Evolutionary conservation across 1,284 basidiomycete species (phyloP), one percentile per base, ranked within the genome.

Genomic region (Meira miltonrushii): DNA sequence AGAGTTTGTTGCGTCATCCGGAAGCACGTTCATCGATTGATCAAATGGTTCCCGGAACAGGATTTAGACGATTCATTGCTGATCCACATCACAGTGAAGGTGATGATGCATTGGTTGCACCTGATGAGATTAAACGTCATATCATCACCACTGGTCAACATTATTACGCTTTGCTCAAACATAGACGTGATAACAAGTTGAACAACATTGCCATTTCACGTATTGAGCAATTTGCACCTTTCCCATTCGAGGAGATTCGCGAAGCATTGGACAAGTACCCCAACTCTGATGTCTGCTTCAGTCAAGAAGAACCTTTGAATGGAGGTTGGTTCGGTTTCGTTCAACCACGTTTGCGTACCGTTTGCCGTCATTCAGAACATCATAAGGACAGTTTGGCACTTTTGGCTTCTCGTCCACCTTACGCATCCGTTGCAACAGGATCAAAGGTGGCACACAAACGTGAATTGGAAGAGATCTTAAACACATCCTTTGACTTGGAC

Each of bases 141-240:
- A 88, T 98, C 72, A 83, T 97, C 23, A 56, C 59, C 40, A 59
- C 79, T 15, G 93, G 94, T 68, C 94, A 98, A 83, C 90, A 96
- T 37, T 98, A 97, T 82, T 87, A 89, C 78, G 85, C 89, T 39
- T 85, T 98, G 49, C 78, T 94, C 39, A 88, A 77, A 57, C 59
- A 71, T 60, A 62, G 75, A 46, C 62, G 74, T 39, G 74, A 77
- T 61, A 68, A 75, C 59, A 66, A 69, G 43, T 73, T 93, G 82
- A 89, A 89, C 71, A 88, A 98, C 75, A 84, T 97, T 61, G 94
- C 88, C 38, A 96, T 98, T 75, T 92, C 90, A 72, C 84, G 95
- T 58, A 79, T 98, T 52, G 95, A 99, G 80, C 94, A 98, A 81
- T 75, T 97, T 58, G 91, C 89, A 43, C 95, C 94, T 1, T 89